Conservation (phyloP, 2,329 filamentous ascomycete species). For the Lachnum nothofagi region DNA sequence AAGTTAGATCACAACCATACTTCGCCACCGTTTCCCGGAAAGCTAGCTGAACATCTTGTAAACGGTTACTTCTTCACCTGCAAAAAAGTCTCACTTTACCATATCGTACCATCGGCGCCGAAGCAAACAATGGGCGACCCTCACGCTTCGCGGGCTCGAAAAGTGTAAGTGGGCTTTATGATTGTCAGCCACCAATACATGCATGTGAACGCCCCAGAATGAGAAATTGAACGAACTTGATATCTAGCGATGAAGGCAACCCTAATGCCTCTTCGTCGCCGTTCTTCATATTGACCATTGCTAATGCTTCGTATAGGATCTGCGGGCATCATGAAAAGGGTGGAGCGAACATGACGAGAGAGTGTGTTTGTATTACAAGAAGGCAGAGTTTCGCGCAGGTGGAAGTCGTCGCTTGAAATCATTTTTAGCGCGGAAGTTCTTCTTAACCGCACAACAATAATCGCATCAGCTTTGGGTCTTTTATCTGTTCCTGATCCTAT, state of each 20-base stretch:
- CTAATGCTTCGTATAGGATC: not conserved
- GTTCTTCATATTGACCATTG: conserved; percentile 7
- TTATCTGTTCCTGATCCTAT: too few species aligned
- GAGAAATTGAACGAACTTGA: conserved; percentile 20
- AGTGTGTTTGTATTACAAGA: not conserved
- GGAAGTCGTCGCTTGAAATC: too few species aligned
- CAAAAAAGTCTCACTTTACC: conserved; percentile 40
- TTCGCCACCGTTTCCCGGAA: conserved; percentile 63
- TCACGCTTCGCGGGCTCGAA: conserved; percentile 51
- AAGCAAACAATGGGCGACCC: conserved; percentile 51
- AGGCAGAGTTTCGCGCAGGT: not conserved
- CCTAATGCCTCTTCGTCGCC: conserved; percentile 4
- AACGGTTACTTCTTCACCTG: not conserved
- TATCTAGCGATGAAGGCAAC: conserved; percentile 10
- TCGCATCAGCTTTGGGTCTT: too few species aligned
- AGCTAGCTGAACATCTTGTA: conserved; percentile 54
- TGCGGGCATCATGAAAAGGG: conserved; percentile 3
- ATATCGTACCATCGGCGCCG: conserved; percentile 65
- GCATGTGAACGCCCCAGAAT: too few species aligned
- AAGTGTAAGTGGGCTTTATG: conserved; percentile 50
- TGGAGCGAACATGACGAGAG: too few species aligned
- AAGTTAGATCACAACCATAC: conserved; percentile 62
- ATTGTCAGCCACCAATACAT: conserved; percentile 2
- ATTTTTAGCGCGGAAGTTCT: too few species aligned
- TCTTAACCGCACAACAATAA: too few species aligned